Base-by-base conservation (phyloP, 352 stramenopile species). In the Pythium monospermum region DNA sequence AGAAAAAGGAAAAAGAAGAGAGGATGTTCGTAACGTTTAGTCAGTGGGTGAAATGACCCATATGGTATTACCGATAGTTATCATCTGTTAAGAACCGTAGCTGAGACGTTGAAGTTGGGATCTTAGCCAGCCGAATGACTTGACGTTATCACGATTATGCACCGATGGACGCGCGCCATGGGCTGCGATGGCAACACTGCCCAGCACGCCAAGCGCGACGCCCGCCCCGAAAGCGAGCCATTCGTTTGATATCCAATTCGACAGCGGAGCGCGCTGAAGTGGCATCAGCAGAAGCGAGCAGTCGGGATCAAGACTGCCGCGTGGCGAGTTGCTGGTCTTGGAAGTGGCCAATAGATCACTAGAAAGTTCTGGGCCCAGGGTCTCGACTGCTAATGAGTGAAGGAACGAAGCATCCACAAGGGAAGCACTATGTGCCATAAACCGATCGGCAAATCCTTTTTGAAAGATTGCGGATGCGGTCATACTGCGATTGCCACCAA, bases 171-270 rank as follows among this genome's bases (percentile, higher is more conserved):
- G 56, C 21, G 25, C 21, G n/a, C n/a, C n/a, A n/a, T n/a, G n/a
- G n/a, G n/a, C n/a, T 1, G 27, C 52, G 10, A 59, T 1, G 19
- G 49, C 12, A 16, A 48, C 31, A 15, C 49, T 39, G 7, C 47
- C n/a, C 1, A 49, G 12, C 7, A 31, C 41, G 11, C 58, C 58
- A 2, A 60, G 6, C 7, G 51, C 51, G 33, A 65, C 32, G 19
- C 57, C 57, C 5, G 43, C 47, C 8, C 44, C 57, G 3, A 65
- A 45, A 4, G 52, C 36, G 25, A 65, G n/a, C 57, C 57, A 65
- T n/a, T 56, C 54, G 15, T 22, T 62, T 2, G 40, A 25, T 6
- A 31, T 23, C 41, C 32, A 42, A n/a, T n/a, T n/a, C n/a, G n/a
- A n/a, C n/a, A n/a, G n/a, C n/a, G n/a, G n/a, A n/a, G n/a, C n/a